A percentile compares a stretch with the other conserved stretches of the same genome.
phyloP scores from a whole-genome alignment of 2,329 filamentous ascomycete genomes.

The Xylariaceae sp. region DNA sequence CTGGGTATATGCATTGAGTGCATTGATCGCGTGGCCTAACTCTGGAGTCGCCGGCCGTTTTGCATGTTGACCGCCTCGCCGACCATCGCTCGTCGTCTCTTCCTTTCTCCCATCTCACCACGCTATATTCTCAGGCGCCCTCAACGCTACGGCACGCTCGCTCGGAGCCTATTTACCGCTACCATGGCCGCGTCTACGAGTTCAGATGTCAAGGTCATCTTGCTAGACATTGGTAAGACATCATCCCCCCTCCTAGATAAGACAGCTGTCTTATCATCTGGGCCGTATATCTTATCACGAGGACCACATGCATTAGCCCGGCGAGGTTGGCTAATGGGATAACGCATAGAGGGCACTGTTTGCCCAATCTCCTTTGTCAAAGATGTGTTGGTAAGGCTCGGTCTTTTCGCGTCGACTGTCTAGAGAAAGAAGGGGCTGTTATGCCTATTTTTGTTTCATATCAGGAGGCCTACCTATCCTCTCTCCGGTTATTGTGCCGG shows the following conservation, averaged over 20 bases:
- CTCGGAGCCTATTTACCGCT: constrained; percentile 7
- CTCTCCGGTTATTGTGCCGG: constrained; percentile 17
- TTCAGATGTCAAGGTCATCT: constrained; percentile 40
- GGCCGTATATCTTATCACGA: constrained; percentile 18
- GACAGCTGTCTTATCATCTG: constrained; percentile 19
- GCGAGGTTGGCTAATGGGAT: constrained; percentile 38
- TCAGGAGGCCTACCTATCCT: neutral
- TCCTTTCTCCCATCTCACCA: constrained; percentile 17
- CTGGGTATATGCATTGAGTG: constrained; percentile 22
- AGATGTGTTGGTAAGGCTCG: constrained; percentile 66
- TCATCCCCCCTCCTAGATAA: constrained; percentile 16
- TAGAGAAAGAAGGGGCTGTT: constrained; percentile 10
- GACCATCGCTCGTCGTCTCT: constrained; percentile 22
- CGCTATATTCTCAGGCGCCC: neutral
- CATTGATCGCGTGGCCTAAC: constrained; percentile 20
- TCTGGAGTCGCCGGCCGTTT: constrained; percentile 16
- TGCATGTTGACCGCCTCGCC: constrained; percentile 32
- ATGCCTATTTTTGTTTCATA: neutral
- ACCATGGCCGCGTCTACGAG: constrained; percentile 33
- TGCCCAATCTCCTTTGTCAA: constrained; percentile 82
- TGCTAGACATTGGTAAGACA: constrained; percentile 56
- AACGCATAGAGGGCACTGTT: constrained; percentile 65
- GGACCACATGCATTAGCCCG: constrained; percentile 32
- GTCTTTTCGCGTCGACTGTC: constrained; percentile 3
- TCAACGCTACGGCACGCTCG: neutral